phyloP scores from a whole-genome alignment of 2,329 filamentous ascomycete genomes.

The Cladosporium phlei region DNA sequence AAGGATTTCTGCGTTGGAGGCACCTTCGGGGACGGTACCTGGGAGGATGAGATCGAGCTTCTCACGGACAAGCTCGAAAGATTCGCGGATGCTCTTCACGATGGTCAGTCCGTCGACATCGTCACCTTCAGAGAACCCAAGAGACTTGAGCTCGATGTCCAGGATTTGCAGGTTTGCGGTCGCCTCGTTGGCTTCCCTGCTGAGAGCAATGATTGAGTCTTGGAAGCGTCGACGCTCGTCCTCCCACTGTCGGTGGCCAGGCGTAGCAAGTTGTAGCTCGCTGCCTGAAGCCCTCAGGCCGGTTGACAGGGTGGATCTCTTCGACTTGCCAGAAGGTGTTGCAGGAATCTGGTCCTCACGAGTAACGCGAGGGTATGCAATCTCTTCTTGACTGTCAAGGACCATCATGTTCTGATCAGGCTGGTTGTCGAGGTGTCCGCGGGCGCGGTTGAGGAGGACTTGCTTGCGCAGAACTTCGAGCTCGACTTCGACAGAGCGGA shows the following conservation, averaged over 20 bases:
- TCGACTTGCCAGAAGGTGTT: neutral
- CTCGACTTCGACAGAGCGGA: slow-evolving; percentile 25
- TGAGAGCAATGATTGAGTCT: slow-evolving; percentile 37
- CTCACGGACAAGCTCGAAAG: slow-evolving; percentile 38
- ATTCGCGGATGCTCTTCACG: slow-evolving; percentile 38
- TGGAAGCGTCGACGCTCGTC: slow-evolving; percentile 33
- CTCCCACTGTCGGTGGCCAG: slow-evolving; percentile 9
- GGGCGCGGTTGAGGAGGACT: slow-evolving; percentile 27
- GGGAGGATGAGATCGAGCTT: slow-evolving; percentile 40
- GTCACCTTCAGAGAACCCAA: slow-evolving; percentile 33
- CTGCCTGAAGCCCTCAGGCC: slow-evolving; percentile 6
- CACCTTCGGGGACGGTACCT: slow-evolving; percentile 30
- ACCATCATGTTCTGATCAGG: slow-evolving; percentile 31
- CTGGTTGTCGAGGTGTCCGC: slow-evolving; percentile 20
- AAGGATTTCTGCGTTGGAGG: slow-evolving; percentile 38
- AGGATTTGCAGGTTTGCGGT: slow-evolving; percentile 39
- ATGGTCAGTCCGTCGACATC: slow-evolving; percentile 30
- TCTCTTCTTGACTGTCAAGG: slow-evolving; percentile 26
- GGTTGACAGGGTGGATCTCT: slow-evolving; percentile 1
- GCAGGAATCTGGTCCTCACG: neutral
- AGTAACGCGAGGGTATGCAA: slow-evolving; percentile 26
- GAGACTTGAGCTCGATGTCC: slow-evolving; percentile 40
- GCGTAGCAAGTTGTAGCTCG: slow-evolving; percentile 16
- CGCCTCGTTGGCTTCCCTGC: slow-evolving; percentile 35
- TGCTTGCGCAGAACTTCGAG: slow-evolving; percentile 30